Conservation (phyloP, 768 basidiomycete species). For the Mycena leptocephala region DNA sequence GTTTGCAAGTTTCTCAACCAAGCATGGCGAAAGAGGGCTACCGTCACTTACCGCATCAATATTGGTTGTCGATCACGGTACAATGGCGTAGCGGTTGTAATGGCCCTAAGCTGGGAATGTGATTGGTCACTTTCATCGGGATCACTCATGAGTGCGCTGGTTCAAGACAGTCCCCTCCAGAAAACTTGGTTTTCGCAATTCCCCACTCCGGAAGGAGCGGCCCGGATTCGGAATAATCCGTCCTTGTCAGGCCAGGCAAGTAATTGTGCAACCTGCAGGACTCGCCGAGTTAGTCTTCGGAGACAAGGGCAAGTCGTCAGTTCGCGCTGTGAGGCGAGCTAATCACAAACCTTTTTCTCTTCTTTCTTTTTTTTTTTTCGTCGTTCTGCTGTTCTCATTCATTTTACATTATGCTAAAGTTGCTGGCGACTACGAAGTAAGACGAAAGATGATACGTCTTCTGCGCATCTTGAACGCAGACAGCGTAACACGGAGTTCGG, state of each 20-base stretch:
- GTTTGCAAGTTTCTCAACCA: no score
- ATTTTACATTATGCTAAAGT: no score
- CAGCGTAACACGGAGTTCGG: no score
- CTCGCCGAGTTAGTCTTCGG: conserved; percentile 94
- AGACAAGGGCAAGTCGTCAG: conserved; percentile 91
- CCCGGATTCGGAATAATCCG: conserved; percentile 85
- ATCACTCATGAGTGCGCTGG: conserved; percentile 83
- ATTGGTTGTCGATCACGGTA: conserved; percentile 30
- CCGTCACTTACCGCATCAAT: neutral
- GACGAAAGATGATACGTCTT: no score
- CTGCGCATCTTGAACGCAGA: no score
- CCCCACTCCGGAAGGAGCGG: conserved; percentile 76
- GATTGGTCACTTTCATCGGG: conserved; percentile 77
- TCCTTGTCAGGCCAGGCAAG: conserved; percentile 92
- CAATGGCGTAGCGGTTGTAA: conserved; percentile 84
- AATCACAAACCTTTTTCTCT: conserved; percentile 81
- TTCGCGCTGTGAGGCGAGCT: conserved; percentile 85
- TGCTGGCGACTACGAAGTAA: no score
- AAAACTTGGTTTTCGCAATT: conserved; percentile 92
- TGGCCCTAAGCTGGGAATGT: conserved; percentile 89
- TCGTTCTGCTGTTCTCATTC: no score
- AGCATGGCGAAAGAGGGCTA: no score
- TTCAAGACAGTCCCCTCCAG: conserved; percentile 96
- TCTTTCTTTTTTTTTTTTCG: conserved; percentile 24
- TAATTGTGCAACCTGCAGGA: conserved; percentile 92